phyloP scores from a whole-genome alignment of 768 basidiomycete genomes.

The Sporobolomyces phaffii region DNA sequence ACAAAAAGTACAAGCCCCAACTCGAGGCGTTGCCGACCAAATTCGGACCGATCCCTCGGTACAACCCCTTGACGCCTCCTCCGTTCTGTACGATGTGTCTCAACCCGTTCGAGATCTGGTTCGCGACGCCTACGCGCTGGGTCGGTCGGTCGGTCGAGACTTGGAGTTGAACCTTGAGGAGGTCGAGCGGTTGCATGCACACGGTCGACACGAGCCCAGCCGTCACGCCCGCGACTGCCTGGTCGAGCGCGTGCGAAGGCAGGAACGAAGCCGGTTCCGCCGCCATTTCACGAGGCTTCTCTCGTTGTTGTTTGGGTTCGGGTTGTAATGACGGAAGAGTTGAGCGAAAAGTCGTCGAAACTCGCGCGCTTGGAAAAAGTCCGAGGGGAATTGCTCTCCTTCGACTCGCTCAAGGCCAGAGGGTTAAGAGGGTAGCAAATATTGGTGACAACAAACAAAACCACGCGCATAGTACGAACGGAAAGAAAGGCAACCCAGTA shows the following conservation, averaged over 20 bases:
- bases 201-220: conserved; percentile 87
- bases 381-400: too few species aligned
- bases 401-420: not conserved
- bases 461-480: too few species aligned
- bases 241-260: conserved; percentile 58
- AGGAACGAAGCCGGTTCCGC: conserved; percentile 17
- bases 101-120: conserved; percentile 71
- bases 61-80: conserved; percentile 72
- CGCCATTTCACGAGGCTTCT: not conserved
- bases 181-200: conserved; percentile 94
- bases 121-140: conserved; percentile 53
- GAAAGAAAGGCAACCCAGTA: not conserved
- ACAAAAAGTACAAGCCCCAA: conserved; percentile 97
- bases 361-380: too few species aligned
- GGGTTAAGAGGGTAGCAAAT: not conserved
- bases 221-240: conserved; percentile 86
- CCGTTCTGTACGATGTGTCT: conserved; percentile 64
- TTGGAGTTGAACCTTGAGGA: conserved; percentile 90
- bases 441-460: not conserved
- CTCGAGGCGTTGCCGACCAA: conserved; percentile 90
- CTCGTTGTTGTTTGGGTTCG: too few species aligned
- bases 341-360: too few species aligned
- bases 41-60: conserved; percentile 83
- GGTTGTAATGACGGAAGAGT: too few species aligned
- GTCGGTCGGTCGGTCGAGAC: conserved; percentile 59